Base-by-base conservation (phyloP, 495 filamentous ascomycete genomes). In the Monascus purpureus region DNA sequence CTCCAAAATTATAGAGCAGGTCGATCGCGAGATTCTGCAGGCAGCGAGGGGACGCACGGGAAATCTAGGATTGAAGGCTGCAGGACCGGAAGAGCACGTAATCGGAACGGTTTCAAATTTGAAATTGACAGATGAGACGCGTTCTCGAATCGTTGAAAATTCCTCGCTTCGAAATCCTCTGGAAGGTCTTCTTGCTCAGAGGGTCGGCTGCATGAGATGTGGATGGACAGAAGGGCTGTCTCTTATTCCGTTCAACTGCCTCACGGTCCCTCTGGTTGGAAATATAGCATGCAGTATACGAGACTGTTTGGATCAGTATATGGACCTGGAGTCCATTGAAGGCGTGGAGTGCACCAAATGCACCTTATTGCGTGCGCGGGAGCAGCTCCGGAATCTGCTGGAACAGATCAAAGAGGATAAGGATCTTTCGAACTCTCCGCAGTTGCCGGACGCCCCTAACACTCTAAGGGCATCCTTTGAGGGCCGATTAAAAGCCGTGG, bases 331-430 rank as follows among this genome's bases (percentile, higher is more conserved):
- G 45, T 53, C 65, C 1, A 93, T 96, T 41, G 71, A 78, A 42
- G 82, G 81, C 0, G 86, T 96, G 11, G 79, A 95, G 42, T 99
- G 92, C 50, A 67, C 74, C 23, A 93, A 87, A 37, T 99, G 92
- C 56, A 90, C 90, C 0, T 63, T 96, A 5, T 44, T 88, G 29
- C 60, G 58, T 11, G 53, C 53, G 6, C 55, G 65, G 32, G 41
- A 51, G 6, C 67, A 71, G 25, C 58, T 79, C 13, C 35, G 52
- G 30, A 54, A 53, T 24, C 46, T 77, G 6, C 36, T 74, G 2
- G 36, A 41, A 14, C 45, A 58, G 17, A 41, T 57, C 30, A 36
- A 47, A 13, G 45, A 49, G 8, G 57, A 53, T 35, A 39, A 47
- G n/a, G 33, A 37, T 11, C 24, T 37, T 2, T 22, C 39, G 1